These are phyloP conservation scores for Axilococcus clingmanii DNA, from an alignment of 139 green algal genomes.

Conservation along the genomic window DNA sequence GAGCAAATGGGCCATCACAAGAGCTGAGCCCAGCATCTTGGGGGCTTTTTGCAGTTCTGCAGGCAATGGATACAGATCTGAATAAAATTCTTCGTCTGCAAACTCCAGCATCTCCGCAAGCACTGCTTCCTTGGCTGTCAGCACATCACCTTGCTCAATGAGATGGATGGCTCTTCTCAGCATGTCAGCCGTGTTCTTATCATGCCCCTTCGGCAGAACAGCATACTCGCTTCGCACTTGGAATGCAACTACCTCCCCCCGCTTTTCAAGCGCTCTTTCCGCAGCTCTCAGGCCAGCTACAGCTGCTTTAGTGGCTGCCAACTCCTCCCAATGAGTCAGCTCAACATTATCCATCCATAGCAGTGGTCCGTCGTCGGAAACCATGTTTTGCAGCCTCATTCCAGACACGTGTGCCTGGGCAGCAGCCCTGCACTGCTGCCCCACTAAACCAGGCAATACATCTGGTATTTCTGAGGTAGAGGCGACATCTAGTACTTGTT, in stretches of 20 bases:
- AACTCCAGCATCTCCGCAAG: constrained; percentile 16
- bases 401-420: constrained; percentile 14
- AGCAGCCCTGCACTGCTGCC: not conserved
- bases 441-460: constrained; percentile 11
- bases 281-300: not conserved
- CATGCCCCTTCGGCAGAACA: constrained; percentile 35
- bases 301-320: constrained; percentile 1
- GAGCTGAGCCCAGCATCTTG: constrained; percentile 4
- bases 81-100: constrained; percentile 7
- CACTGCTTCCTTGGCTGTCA: not conserved
- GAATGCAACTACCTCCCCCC: not conserved
- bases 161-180: constrained; percentile 8
- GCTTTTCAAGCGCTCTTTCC: not conserved
- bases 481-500: constrained; percentile 5
- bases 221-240: constrained; percentile 37
- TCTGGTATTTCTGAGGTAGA: not conserved
- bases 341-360: constrained; percentile 32
- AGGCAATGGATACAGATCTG: not conserved
- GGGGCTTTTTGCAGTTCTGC: not conserved
- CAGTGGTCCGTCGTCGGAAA: constrained; percentile 28
- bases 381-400: constrained; percentile 33
- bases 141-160: constrained; percentile 3
- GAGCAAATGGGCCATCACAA: constrained; percentile 39
- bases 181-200: constrained; percentile 1
- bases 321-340: constrained; percentile 28